These are phyloP conservation scores for Lactarius hatsudake DNA, from an alignment of 768 basidiomycete genomes.

Conservation along the genomic window DNA sequence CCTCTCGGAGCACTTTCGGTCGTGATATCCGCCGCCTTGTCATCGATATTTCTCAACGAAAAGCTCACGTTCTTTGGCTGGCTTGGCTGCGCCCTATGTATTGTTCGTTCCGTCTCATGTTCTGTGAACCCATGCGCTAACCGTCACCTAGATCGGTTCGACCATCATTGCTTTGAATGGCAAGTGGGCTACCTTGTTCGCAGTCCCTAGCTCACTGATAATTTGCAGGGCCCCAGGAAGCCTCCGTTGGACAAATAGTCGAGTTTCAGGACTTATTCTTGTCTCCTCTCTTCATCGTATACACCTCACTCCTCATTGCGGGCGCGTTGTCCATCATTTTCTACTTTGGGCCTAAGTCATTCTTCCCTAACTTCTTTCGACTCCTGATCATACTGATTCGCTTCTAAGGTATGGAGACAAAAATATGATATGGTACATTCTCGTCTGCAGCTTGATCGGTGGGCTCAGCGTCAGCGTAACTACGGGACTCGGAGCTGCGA, in stretches of 20 bases:
- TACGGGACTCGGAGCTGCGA: constrained; percentile 88
- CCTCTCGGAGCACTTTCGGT: constrained; percentile 96
- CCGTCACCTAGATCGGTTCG: constrained; percentile 61
- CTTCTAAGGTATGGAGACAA: constrained; percentile 71
- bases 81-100: constrained; percentile 90
- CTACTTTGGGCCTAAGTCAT: constrained; percentile 74
- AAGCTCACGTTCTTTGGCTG: constrained; percentile 94
- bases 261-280: constrained; percentile 80
- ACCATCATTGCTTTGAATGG: constrained; percentile 90
- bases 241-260: constrained; percentile 62
- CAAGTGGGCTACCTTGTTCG: constrained; percentile 31
- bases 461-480: constrained; percentile 94
- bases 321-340: constrained; percentile 70
- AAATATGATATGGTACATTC: constrained; percentile 94
- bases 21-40: constrained; percentile 90
- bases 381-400: constrained; percentile 6
- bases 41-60: constrained; percentile 91
- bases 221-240: constrained; percentile 61
- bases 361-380: constrained; percentile 6
- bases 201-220: constrained; percentile 12
- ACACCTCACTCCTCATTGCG: constrained; percentile 58
- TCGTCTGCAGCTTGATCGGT: constrained; percentile 94
- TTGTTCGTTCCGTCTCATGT: constrained; percentile 49
- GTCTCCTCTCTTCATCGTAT: constrained; percentile 78
- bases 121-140: constrained; percentile 4